phyloP scores from a whole-genome alignment of 2,329 filamentous ascomycete species.

The Aureobasidium sp. region DNA sequence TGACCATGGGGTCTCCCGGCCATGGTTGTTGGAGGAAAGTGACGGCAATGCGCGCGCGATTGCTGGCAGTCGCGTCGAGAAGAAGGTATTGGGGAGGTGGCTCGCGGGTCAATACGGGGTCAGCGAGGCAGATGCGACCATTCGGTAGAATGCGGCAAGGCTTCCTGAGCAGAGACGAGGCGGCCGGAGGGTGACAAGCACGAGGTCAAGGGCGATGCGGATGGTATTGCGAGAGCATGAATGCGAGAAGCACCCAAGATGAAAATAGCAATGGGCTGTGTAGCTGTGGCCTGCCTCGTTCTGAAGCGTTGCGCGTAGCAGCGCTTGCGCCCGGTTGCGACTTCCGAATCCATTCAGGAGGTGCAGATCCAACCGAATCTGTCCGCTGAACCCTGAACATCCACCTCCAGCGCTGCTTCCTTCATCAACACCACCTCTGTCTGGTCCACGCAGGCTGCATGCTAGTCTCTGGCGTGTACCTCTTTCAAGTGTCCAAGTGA shows the following conservation, averaged over 20 bases:
- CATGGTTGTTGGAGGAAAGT: slow-evolving; percentile 30
- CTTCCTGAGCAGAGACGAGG: neutral
- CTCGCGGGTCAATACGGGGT: neutral
- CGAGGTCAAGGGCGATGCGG: neutral
- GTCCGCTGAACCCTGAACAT: neutral
- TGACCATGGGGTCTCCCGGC: slow-evolving; percentile 50
- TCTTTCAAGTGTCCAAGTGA: neutral
- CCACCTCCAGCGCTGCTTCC: neutral
- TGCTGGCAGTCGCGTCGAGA: slow-evolving; percentile 10
- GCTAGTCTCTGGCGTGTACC: neutral
- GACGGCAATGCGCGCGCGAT: neutral
- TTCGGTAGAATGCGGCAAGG: slow-evolving; percentile 12
- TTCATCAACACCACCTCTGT: neutral
- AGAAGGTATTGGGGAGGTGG: neutral
- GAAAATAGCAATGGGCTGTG: slow-evolving; percentile 7
- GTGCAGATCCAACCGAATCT: neutral
- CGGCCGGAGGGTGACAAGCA: neutral
- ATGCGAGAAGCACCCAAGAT: neutral
- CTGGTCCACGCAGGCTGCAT: neutral
- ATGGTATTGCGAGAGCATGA: neutral
- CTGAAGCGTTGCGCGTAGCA: neutral
- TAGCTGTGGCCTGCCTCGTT: neutral
- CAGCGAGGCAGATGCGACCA: slow-evolving; percentile 11
- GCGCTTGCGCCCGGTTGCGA: neutral
- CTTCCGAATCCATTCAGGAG: neutral